Conservation (phyloP, 2,329 filamentous ascomycete species). For the Claviceps sp. region DNA sequence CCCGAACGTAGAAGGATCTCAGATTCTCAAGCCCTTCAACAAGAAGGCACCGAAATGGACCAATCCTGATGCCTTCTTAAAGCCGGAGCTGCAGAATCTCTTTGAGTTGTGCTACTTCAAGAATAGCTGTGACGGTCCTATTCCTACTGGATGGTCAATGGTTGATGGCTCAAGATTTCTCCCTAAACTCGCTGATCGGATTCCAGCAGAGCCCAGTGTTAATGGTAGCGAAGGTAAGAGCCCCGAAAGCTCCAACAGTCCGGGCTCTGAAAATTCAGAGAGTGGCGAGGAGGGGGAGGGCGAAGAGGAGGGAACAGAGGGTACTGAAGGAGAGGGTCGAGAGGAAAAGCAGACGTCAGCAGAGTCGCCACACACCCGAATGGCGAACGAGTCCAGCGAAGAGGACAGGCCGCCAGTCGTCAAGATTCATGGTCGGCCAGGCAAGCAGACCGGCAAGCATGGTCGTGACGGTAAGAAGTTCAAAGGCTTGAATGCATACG, state of each 20-base stretch:
- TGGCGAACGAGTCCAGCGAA: slow-evolving; percentile 46
- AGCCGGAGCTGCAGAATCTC: slow-evolving; percentile 50
- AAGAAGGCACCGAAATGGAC: slow-evolving; percentile 38
- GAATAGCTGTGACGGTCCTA: slow-evolving; percentile 35
- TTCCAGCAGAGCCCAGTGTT: slow-evolving; percentile 23
- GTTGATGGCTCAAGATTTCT: slow-evolving; percentile 46
- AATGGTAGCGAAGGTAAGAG: slow-evolving; percentile 37
- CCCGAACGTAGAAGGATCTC: slow-evolving; percentile 11
- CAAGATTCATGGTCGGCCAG: slow-evolving; percentile 9
- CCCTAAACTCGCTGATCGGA: slow-evolving; percentile 36
- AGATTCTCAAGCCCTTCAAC: slow-evolving; percentile 34
- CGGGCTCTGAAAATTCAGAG: slow-evolving; percentile 35
- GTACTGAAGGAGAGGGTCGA: slow-evolving; percentile 29
- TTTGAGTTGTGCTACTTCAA: slow-evolving; percentile 64
- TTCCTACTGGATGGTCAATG: slow-evolving; percentile 58
- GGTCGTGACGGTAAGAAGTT: slow-evolving; percentile 30
- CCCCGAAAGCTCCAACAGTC: slow-evolving; percentile 33
- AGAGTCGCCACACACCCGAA: slow-evolving; percentile 31
- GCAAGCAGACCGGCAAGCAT: slow-evolving; percentile 13
- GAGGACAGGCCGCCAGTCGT: slow-evolving; percentile 27
- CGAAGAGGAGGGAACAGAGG: slow-evolving; percentile 18
- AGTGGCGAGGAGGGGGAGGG: slow-evolving; percentile 37
- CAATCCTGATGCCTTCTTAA: slow-evolving; percentile 42
- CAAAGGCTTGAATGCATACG: slow-evolving; percentile 31
- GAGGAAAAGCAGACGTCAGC: slow-evolving; percentile 29